These are phyloP conservation scores for Epichloe baconii DNA, from an alignment of 2,329 filamentous ascomycete genomes.

Conservation along the genomic window DNA sequence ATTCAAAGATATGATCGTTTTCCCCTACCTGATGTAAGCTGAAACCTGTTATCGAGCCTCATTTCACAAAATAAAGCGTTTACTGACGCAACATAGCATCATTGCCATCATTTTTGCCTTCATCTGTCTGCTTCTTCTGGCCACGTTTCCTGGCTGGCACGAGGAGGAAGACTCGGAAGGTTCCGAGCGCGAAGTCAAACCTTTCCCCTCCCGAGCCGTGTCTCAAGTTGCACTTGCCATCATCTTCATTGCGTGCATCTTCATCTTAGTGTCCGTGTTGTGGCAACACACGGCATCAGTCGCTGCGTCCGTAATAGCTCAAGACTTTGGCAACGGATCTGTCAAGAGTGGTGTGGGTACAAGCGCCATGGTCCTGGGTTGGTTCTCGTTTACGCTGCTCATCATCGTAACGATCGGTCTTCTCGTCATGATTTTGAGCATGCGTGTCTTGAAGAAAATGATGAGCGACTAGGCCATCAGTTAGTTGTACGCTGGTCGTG, in stretches of 20 bases:
- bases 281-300: slow-evolving; percentile 97
- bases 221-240: slow-evolving; percentile 87
- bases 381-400: slow-evolving; percentile 88
- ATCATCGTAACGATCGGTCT: slow-evolving; percentile 93
- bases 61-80: not conserved
- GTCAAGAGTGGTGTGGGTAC: slow-evolving; percentile 83
- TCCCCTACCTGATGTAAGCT: slow-evolving; percentile 84
- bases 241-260: slow-evolving; percentile 67
- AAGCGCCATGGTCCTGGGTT: slow-evolving; percentile 90
- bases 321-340: slow-evolving; percentile 83
- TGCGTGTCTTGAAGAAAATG: slow-evolving; percentile 59
- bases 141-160: slow-evolving; percentile 96
- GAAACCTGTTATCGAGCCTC: not conserved
- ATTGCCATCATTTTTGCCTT: slow-evolving; percentile 97
- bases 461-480: slow-evolving; percentile 14
- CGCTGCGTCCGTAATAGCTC: slow-evolving; percentile 82
- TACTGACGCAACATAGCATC: slow-evolving; percentile 44
- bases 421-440: slow-evolving; percentile 93
- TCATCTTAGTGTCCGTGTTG: slow-evolving; percentile 60
- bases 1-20: slow-evolving; percentile 97
- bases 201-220: slow-evolving; percentile 83
- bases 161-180: slow-evolving; percentile 73
- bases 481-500: not conserved
- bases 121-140: slow-evolving; percentile 85
- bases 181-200: slow-evolving; percentile 81